A percentile compares a stretch with the other conserved stretches of the same genome.
Evolutionary conservation across 2,329 filamentous ascomycete species (phyloP).

Genomic region (Ascochyta rabiei): DNA sequence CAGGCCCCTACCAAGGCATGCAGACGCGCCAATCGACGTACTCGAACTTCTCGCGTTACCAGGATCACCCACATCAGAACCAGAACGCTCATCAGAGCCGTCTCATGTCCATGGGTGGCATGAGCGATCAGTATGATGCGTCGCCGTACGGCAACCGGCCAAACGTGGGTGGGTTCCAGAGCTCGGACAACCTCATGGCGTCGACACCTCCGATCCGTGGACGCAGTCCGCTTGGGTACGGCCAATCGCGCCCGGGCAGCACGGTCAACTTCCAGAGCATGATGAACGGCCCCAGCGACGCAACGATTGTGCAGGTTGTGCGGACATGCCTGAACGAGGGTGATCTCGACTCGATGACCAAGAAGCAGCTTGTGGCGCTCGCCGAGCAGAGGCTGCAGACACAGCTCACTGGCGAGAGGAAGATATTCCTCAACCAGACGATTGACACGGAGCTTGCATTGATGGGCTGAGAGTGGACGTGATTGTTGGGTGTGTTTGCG

Average conservation of each 20-base stretch:
- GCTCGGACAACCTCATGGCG: slow-evolving; percentile 49
- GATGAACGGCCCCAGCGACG: slow-evolving; percentile 73
- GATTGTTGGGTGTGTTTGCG: slow-evolving; percentile 5
- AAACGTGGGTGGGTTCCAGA: slow-evolving; percentile 52
- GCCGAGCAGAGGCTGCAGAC: slow-evolving; percentile 94
- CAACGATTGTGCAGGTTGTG: slow-evolving; percentile 81
- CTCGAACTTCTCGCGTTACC: slow-evolving; percentile 68
- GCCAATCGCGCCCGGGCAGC: slow-evolving; percentile 58
- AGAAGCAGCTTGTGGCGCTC: slow-evolving; percentile 86
- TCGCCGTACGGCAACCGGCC: slow-evolving; percentile 49
- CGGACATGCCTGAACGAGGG: slow-evolving; percentile 83
- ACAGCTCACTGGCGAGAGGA: slow-evolving; percentile 82
- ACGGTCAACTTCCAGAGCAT: slow-evolving; percentile 65
- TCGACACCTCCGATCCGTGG: slow-evolving; percentile 46
- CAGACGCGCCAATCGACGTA: slow-evolving; percentile 73
- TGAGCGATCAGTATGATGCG: slow-evolving; percentile 51
- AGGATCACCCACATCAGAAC: slow-evolving; percentile 66
- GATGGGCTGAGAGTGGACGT: slow-evolving; percentile 67
- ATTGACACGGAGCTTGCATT: slow-evolving; percentile 93
- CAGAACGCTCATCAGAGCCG: slow-evolving; percentile 61
- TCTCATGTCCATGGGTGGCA: slow-evolving; percentile 66
- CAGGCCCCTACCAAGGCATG: slow-evolving; percentile 71
- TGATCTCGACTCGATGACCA: slow-evolving; percentile 95
- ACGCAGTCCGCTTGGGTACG: slow-evolving; percentile 58
- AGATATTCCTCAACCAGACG: slow-evolving; percentile 86